These are phyloP conservation scores for Talaromyces pinophilus DNA, from an alignment of 2,329 filamentous ascomycete genomes.

Conservation along the genomic window DNA sequence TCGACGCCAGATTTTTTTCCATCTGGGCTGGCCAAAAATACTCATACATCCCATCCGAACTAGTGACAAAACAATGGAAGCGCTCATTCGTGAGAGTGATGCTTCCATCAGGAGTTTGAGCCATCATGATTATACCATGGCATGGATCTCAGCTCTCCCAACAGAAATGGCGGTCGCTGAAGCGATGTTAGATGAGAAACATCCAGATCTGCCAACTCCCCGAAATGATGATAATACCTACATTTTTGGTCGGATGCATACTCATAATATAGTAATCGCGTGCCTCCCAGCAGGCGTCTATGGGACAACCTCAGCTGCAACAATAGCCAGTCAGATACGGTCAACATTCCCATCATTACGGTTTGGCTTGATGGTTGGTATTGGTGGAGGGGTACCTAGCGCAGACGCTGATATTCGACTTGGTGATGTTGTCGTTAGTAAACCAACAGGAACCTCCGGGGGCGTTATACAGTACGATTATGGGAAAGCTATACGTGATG, in stretches of 20 bases:
- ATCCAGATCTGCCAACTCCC: background rate
- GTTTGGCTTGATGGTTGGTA: conserved; percentile 45
- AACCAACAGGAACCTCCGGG: conserved; percentile 19
- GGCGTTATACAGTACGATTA: conserved; percentile 29
- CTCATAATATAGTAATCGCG: conserved; percentile 39
- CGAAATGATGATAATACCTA: conserved; percentile 8
- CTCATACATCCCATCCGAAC: background rate
- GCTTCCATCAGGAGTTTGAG: background rate
- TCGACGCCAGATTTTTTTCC: background rate
- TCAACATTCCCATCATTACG: conserved; percentile 25
- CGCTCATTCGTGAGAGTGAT: background rate
- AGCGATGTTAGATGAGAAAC: conserved; percentile 23
- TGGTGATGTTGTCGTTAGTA: conserved; percentile 25
- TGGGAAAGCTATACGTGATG: background rate
- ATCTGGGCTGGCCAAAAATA: background rate
- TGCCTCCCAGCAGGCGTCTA: conserved; percentile 36
- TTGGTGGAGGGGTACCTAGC: conserved; percentile 35
- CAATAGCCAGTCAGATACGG: conserved; percentile 20
- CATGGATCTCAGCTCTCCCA: conserved; percentile 24
- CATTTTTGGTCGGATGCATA: conserved; percentile 17
- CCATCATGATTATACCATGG: conserved; percentile 19
- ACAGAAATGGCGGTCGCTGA: conserved; percentile 19
- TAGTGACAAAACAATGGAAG: background rate
- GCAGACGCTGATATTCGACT: conserved; percentile 21
- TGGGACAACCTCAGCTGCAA: conserved; percentile 30